phyloP scores from a whole-genome alignment of 2,329 filamentous ascomycete species.

The Penicillium sp. region DNA sequence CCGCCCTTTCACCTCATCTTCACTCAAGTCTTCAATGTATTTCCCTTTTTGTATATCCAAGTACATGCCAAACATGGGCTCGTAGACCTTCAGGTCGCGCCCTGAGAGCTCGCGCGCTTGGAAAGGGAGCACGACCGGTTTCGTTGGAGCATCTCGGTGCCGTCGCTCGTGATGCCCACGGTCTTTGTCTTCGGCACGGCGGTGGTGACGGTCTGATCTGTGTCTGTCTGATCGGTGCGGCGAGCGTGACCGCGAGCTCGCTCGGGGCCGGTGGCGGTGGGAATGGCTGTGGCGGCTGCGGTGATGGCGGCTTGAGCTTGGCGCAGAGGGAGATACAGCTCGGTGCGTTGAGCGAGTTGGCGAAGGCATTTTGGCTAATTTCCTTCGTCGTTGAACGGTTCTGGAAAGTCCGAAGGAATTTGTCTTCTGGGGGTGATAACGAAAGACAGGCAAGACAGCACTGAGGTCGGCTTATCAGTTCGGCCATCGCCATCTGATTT shows the following conservation, averaged over 20 bases:
- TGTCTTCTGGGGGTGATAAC: background rate
- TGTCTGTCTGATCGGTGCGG: conserved; percentile 33
- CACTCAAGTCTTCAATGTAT: conserved; percentile 64
- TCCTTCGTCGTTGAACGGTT: background rate
- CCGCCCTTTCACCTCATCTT: conserved; percentile 72
- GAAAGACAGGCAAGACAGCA: background rate
- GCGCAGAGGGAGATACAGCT: conserved; percentile 3
- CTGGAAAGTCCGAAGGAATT: background rate
- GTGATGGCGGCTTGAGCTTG: conserved; percentile 14
- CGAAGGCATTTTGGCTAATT: conserved; percentile 15
- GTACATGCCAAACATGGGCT: conserved; percentile 76
- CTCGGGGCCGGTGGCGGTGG: conserved; percentile 20
- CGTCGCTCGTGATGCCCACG: conserved; percentile 17
- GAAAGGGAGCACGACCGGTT: conserved; percentile 57
- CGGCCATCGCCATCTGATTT: background rate
- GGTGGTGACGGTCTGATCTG: conserved; percentile 35
- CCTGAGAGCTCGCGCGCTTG: conserved; percentile 65
- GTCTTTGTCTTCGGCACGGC: conserved; percentile 34
- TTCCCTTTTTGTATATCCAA: conserved; percentile 83
- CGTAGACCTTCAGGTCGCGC: conserved; percentile 63
- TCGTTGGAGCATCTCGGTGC: conserved; percentile 12
- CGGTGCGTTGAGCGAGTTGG: conserved; percentile 9
- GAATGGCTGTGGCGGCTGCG: conserved; percentile 20
- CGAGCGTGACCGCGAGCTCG: conserved; percentile 37
- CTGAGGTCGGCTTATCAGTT: conserved; percentile 1